Evolutionary conservation across 371 early-diverging fungal genomes (phyloP), one percentile per base, ranked within the genome.

Genomic region (Syncephalastrum sp.): DNA sequence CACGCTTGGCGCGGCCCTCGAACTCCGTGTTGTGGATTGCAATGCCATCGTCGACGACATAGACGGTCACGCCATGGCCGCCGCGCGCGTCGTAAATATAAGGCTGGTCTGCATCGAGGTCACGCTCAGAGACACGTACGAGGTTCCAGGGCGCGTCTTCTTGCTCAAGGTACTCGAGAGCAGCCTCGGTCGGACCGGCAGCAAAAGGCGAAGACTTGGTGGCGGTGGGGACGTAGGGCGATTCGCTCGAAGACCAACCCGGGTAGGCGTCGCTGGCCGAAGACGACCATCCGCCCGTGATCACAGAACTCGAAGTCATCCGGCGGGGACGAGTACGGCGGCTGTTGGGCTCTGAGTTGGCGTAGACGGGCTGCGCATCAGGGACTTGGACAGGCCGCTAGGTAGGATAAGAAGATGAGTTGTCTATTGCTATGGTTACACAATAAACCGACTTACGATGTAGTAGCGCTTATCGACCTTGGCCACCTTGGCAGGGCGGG

Each of bases 1-100:
- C 87, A 68, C 67, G 76, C 21, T 48, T 58, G 21, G 87, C 88
- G 59, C 85, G 80, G 12, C 84, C 86, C 54, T 70, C 73, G 54
- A 89, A 82, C 47, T 89, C 87, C 15, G 49, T 54, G 54, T 89
- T 70, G n/a, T 57, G 29, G 25, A 59, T 53, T n/a, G 64, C 53
- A 74, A 68, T 50, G 29, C 78, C 75, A 46, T 78, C 78, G 70
- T 79, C 86, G 43, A 85, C 54, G 38, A 85, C 69, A 46, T 80
- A 85, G 44, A 79, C 82, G n/a, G 70, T 75, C 14, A 79, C 75
- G 42, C 70, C 74, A 19, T 67, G 47, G 4, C 74, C 69, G 63
- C 67, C 70, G 19, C 44, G 43, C 6, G 55, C 5, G 43, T 63
- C 50, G 17, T 77, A 77, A 24, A 64, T 59, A 43, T 77, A 77